These are phyloP conservation scores for Lactifluus subvellereus DNA, from an alignment of 768 basidiomycete species.

Conservation along the genomic window DNA sequence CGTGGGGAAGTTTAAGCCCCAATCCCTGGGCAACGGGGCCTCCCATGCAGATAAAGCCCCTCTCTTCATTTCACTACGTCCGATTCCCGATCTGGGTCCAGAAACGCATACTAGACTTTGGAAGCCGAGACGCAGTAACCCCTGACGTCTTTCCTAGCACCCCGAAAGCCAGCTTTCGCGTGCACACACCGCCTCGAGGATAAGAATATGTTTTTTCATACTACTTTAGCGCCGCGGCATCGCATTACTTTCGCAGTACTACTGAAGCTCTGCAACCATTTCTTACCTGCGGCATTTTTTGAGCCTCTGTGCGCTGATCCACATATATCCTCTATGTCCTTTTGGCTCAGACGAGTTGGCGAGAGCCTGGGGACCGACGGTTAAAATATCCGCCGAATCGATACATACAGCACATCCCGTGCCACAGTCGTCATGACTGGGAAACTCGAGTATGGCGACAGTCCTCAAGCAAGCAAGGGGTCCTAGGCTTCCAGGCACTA, in stretches of 20 bases:
- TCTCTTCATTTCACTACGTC: neutral
- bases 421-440: conserved; percentile 1
- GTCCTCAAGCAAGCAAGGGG: neutral
- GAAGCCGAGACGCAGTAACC: neutral
- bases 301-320: neutral
- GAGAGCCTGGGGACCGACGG: neutral
- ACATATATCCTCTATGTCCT: neutral
- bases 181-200: neutral
- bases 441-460: neutral
- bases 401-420: neutral
- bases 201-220: too few relatives aligned
- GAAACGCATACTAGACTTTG: neutral
- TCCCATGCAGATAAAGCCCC: neutral
- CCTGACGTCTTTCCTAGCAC: neutral
- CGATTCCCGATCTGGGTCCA: neutral
- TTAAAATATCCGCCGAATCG: neutral
- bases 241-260: neutral
- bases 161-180: neutral
- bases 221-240: neutral
- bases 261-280: neutral
- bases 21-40: neutral
- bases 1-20: neutral
- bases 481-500: neutral
- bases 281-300: neutral
- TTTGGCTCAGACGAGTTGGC: neutral